Evolutionary conservation across 2,329 filamentous ascomycete species (phyloP).

Genomic region (Exophiala lecanii-corni): DNA sequence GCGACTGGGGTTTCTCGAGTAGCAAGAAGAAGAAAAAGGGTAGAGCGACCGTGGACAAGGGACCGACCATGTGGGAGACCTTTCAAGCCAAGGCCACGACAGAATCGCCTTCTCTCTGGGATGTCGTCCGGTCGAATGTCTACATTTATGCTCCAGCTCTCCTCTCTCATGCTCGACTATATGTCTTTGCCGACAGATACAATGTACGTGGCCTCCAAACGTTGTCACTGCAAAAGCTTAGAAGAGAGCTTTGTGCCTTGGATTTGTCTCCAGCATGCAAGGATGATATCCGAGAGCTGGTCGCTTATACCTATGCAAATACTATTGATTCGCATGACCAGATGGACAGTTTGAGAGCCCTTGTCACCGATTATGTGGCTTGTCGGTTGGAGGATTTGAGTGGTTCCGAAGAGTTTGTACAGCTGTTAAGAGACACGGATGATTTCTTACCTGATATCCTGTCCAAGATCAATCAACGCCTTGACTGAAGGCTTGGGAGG

Average conservation of each 20-base stretch:
- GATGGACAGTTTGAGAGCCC: not conserved
- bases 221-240: not conserved
- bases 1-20: not conserved
- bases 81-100: too few relatives aligned
- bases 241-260: not conserved
- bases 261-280: not conserved
- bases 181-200: not conserved
- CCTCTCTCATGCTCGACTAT: not conserved
- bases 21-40: not conserved
- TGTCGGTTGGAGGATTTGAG: too few relatives aligned
- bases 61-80: not conserved
- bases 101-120: not conserved
- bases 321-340: not conserved
- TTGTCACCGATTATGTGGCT: constrained; percentile 1
- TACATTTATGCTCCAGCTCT: not conserved
- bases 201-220: not conserved
- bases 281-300: not conserved
- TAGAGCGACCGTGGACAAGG: not conserved
- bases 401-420: too few relatives aligned
- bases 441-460: too few relatives aligned
- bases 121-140: not conserved
- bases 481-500: too few relatives aligned
- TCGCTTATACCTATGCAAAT: not conserved
- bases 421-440: too few relatives aligned
- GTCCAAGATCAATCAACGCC: too few relatives aligned